Percentiles rank a stretch among this genome's conserved stretches.
Conservation (phyloP, 1,284 basidiomycete genomes). For the Clitocybe nebularis region DNA sequence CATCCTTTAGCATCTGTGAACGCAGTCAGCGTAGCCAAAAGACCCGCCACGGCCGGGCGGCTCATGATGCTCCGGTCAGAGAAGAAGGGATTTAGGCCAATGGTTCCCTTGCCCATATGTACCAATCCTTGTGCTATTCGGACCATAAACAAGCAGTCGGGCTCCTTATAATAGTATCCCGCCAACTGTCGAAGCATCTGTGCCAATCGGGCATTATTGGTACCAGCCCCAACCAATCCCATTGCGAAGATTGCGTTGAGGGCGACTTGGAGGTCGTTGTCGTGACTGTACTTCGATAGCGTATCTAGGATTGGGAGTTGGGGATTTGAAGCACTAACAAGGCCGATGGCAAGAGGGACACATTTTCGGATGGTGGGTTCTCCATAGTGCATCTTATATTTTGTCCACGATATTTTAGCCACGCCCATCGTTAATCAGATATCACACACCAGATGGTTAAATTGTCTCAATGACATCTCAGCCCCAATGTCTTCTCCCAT, state of each 20-base stretch:
- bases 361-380: constrained; percentile 90
- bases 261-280: constrained; percentile 94
- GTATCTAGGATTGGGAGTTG: constrained; percentile 96
- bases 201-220: constrained; percentile 95
- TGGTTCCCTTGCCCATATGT: constrained; percentile 99
- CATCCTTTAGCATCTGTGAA: constrained; percentile 94
- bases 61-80: constrained; percentile 89
- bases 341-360: constrained; percentile 94
- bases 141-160: constrained; percentile 96
- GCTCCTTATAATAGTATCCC: constrained; percentile 96
- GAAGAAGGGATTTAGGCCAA: constrained; percentile 98
- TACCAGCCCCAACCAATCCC: constrained; percentile 97
- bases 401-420: background rate
- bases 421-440: constrained; percentile 1
- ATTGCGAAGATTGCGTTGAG: constrained; percentile 98
- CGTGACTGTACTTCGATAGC: constrained; percentile 99
- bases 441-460: constrained; percentile 85
- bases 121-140: constrained; percentile 95
- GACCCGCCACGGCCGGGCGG: constrained; percentile 86
- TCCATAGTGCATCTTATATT: constrained; percentile 93
- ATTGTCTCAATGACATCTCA: constrained; percentile 93
- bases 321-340: constrained; percentile 95
- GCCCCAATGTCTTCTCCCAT: constrained; percentile 99
- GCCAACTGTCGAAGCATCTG: constrained; percentile 98
- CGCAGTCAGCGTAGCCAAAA: constrained; percentile 84